Conservation (phyloP, 306 rosid species). For the Medicago truncatula region DNA sequence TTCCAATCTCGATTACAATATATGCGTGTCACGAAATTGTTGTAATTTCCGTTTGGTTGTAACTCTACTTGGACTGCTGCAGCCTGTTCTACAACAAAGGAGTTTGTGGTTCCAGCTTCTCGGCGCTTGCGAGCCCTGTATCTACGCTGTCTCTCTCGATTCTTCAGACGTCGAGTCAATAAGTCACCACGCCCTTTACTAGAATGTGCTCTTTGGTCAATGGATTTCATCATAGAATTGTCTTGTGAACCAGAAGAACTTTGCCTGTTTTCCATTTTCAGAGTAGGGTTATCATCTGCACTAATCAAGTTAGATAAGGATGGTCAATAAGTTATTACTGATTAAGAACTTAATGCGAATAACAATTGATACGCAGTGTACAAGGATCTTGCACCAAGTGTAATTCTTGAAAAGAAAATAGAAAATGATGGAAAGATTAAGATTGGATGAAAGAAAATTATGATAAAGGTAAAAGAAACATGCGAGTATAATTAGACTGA, state of each 20-base stretch:
- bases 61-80: conserved; percentile 42
- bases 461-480: background rate
- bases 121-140: conserved; percentile 93
- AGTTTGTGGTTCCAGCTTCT: conserved; percentile 62
- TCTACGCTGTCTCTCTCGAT: conserved; percentile 89
- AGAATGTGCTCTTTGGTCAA: conserved; percentile 53
- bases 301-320: conserved; percentile 36
- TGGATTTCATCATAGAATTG: conserved; percentile 56
- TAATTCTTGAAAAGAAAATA: too few relatives aligned
- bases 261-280: conserved; percentile 68
- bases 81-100: conserved; percentile 47
- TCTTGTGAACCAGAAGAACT: conserved; percentile 50
- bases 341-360: background rate
- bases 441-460: background rate
- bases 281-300: conserved; percentile 57
- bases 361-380: background rate
- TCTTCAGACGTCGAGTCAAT: conserved; percentile 74
- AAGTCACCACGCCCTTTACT: conserved; percentile 61
- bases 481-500: background rate
- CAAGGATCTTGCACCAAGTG: background rate
- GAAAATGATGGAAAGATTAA: background rate
- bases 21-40: conserved; percentile 51
- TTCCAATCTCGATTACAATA: conserved; percentile 81
- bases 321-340: background rate
- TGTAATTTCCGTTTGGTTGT: conserved; percentile 45